A percentile compares a stretch with the other conserved stretches of the same genome.
Evolutionary conservation across 345 rosid species (phyloP).

Genomic region (Mercurialis annua): DNA sequence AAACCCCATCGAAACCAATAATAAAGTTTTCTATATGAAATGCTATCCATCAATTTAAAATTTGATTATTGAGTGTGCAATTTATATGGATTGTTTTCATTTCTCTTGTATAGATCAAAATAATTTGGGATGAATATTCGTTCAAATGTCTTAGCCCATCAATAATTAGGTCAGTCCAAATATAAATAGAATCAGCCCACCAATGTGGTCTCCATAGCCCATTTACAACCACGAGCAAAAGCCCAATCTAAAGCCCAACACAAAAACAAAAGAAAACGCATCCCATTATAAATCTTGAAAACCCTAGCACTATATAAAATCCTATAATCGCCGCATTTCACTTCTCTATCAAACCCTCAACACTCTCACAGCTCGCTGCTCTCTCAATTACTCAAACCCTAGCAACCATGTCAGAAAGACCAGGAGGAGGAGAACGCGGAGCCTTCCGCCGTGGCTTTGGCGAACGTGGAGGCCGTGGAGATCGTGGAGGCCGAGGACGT

Average conservation of each 20-base stretch:
- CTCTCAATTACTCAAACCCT: constrained; percentile 4
- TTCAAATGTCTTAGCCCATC: background rate
- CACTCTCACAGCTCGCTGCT: background rate
- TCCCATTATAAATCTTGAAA: background rate
- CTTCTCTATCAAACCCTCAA: background rate
- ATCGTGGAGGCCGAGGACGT: constrained; percentile 53
- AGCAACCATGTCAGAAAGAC: constrained; percentile 54
- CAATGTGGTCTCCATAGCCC: background rate
- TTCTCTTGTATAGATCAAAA: too few relatives aligned
- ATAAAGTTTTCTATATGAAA: too few relatives aligned
- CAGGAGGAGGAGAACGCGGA: constrained; percentile 66
- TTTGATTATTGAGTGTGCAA: too few relatives aligned
- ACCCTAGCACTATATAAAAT: constrained; percentile 11
- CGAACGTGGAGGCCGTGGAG: constrained; percentile 46
- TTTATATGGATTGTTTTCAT: too few relatives aligned
- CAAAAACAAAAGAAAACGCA: background rate
- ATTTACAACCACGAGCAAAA: too few relatives aligned
- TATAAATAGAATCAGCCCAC: background rate
- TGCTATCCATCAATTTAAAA: too few relatives aligned
- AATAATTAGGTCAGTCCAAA: background rate
- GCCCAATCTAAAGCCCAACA: too few relatives aligned
- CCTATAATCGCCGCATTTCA: background rate
- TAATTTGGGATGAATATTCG: too few relatives aligned
- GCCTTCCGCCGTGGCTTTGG: constrained; percentile 68
- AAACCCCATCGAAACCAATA: too few relatives aligned